A percentile compares a stretch with the other conserved stretches of the same genome.
Evolutionary conservation across 2,329 filamentous ascomycete genomes (phyloP).

Genomic region (Colletotrichum abscissum): DNA sequence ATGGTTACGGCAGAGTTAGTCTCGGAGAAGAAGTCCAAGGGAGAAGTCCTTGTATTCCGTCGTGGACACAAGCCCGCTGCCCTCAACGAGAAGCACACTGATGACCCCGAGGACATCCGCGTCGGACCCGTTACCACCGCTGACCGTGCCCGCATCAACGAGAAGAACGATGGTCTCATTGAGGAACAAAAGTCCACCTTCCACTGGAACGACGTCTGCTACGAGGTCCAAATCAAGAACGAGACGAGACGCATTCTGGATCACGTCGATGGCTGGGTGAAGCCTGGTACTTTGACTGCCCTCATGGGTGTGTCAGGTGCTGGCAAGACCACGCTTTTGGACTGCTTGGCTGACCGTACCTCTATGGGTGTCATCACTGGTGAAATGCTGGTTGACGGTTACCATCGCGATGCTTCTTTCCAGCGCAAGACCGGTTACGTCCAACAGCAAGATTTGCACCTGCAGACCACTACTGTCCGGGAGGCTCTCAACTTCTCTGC

Average conservation of each 20-base stretch:
- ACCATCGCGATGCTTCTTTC: constrained; percentile 81
- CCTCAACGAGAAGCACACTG: constrained; percentile 71
- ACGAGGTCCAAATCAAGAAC: constrained; percentile 80
- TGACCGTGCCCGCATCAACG: constrained; percentile 49
- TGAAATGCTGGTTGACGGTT: constrained; percentile 77
- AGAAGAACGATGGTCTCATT: constrained; percentile 55
- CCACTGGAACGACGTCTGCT: constrained; percentile 88
- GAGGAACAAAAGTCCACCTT: constrained; percentile 78
- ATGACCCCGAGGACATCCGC: constrained; percentile 66
- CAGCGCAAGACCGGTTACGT: constrained; percentile 94
- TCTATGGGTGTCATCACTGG: constrained; percentile 91
- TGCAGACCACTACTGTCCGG: constrained; percentile 85
- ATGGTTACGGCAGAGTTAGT: constrained; percentile 75
- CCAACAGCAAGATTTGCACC: constrained; percentile 91
- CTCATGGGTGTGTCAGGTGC: constrained; percentile 93
- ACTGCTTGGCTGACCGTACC: constrained; percentile 85
- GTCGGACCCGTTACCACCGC: constrained; percentile 62
- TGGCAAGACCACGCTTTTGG: constrained; percentile 92
- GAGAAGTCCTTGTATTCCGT: constrained; percentile 80
- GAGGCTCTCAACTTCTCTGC: constrained; percentile 91
- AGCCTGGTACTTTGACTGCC: constrained; percentile 89
- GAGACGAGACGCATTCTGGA: constrained; percentile 82
- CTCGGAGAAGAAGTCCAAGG: constrained; percentile 77
- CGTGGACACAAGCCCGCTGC: constrained; percentile 71
- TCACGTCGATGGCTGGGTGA: constrained; percentile 92